Evolutionary conservation across 2,329 filamentous ascomycete genomes (phyloP), one percentile per base, ranked within the genome.

Genomic region (Aureobasidium melanogenum): DNA sequence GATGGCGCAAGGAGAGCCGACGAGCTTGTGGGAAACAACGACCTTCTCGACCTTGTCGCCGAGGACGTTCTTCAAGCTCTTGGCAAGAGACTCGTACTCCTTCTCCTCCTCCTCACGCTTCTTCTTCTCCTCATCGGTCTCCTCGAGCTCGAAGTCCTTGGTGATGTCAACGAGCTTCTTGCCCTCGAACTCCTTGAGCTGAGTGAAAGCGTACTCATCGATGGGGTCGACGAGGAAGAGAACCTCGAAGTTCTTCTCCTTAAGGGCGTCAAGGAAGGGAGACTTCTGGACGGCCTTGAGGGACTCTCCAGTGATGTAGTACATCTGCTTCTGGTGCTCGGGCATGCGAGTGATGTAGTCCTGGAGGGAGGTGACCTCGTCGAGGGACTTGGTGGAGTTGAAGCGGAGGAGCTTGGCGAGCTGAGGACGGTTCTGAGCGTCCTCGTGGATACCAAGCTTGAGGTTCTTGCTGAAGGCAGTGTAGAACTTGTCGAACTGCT

Each of bases 401-500:
- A 92, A 99, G 78, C 94, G 91, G 74, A 99, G 89, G 65, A 99
- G 91, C 89, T 97, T 99, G 80, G 94, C 93, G 66, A 99, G 90
- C 69, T 83, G 78, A 70, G 81, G 79, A 76, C 94, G 91, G 88
- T 99, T 99, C 86, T 97, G 94, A 65, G 91, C 89, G 79, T 99
- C 94, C 84, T 99, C 94, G 86, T 99, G 94, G 80, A 99, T 96
- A 81, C 94, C 94, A 67, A 99, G 92, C 90, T 99, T 99, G 79
- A 99, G 87, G 88, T 99, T 99, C 91, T 99, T 99, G 86, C 88
- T 89, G 86, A 99, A 99, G 72, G 94, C 94, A 74, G 82, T 83
- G 88, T 99, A 99, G 88, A 99, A 99, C 88, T 99, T 99, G 87
- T 99, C 94, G 78, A 99, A 99, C 80, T 97, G 90, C 87, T 99